These are phyloP conservation scores for Neurospora pannonica DNA, from an alignment of 495 filamentous ascomycete genomes.

Conservation along the genomic window DNA sequence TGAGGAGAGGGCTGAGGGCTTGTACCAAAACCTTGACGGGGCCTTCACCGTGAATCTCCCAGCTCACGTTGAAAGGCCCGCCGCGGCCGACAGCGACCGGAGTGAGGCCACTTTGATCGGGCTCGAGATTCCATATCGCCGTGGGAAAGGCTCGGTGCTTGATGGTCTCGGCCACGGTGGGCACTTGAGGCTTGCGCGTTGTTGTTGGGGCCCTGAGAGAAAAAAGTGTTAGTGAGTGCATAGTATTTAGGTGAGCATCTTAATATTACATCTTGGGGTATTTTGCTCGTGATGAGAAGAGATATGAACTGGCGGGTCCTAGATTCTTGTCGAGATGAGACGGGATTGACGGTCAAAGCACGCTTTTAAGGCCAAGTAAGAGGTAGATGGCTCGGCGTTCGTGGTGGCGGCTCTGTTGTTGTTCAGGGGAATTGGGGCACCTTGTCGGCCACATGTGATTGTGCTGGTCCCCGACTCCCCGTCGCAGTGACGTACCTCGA, in stretches of 20 bases:
- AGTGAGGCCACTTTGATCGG: conserved; percentile 46
- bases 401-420: neutral
- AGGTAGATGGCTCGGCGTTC: neutral
- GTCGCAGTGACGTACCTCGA: neutral
- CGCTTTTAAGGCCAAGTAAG: neutral
- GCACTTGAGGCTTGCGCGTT: conserved; percentile 8
- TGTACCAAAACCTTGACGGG: conserved; percentile 61
- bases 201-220: neutral
- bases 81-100: conserved; percentile 55
- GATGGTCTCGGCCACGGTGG: conserved; percentile 29
- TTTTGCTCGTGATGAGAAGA: neutral
- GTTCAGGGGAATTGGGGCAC: neutral
- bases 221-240: neutral
- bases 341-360: neutral
- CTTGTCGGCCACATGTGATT: neutral
- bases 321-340: neutral
- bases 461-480: neutral
- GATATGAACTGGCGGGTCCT: neutral
- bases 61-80: conserved; percentile 60
- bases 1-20: conserved; percentile 10
- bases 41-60: conserved; percentile 72
- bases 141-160: conserved; percentile 38
- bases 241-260: neutral
- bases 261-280: neutral
- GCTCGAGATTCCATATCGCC: conserved; percentile 52